phyloP scores from a whole-genome alignment of 2,329 filamentous ascomycete genomes.

The Neonectria sp. region DNA sequence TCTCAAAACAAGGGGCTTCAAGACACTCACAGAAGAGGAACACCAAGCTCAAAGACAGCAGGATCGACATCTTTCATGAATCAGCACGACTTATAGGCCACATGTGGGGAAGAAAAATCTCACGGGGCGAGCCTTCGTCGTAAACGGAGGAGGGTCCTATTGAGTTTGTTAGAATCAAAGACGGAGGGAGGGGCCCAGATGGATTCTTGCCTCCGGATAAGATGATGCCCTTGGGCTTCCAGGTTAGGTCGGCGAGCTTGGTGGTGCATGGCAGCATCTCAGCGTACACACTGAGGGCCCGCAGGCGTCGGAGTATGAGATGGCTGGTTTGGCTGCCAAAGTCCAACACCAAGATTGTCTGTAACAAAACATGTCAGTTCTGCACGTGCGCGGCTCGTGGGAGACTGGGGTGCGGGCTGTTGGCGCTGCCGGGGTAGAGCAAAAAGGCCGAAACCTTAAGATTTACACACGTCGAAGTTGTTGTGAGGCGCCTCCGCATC shows the following conservation, averaged over 20 bases:
- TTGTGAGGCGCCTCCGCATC: slow-evolving; percentile 54
- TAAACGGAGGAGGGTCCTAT: background rate
- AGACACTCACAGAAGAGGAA: slow-evolving; percentile 46
- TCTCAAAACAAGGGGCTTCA: background rate
- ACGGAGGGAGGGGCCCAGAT: background rate
- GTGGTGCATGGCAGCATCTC: slow-evolving; percentile 58
- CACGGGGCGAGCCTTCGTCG: no score
- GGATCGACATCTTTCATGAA: no score
- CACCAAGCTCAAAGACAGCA: slow-evolving; percentile 32
- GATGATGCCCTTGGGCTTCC: slow-evolving; percentile 83
- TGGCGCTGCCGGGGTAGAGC: slow-evolving; percentile 2
- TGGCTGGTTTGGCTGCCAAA: slow-evolving; percentile 80
- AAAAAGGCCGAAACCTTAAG: background rate
- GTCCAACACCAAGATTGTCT: slow-evolving; percentile 81
- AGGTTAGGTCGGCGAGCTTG: slow-evolving; percentile 35
- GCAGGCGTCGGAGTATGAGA: slow-evolving; percentile 81
- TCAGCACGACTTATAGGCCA: no score
- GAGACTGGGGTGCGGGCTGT: background rate
- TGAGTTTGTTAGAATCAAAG: slow-evolving; percentile 24
- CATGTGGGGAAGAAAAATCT: background rate
- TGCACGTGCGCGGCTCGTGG: no score
- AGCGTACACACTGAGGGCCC: slow-evolving; percentile 85
- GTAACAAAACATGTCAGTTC: slow-evolving; percentile 41
- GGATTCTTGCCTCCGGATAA: slow-evolving; percentile 55
- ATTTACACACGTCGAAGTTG: slow-evolving; percentile 54